These are phyloP conservation scores for Priceomyces melissophilus DNA, from an alignment of 805 yeast genomes.

Conservation along the genomic window DNA sequence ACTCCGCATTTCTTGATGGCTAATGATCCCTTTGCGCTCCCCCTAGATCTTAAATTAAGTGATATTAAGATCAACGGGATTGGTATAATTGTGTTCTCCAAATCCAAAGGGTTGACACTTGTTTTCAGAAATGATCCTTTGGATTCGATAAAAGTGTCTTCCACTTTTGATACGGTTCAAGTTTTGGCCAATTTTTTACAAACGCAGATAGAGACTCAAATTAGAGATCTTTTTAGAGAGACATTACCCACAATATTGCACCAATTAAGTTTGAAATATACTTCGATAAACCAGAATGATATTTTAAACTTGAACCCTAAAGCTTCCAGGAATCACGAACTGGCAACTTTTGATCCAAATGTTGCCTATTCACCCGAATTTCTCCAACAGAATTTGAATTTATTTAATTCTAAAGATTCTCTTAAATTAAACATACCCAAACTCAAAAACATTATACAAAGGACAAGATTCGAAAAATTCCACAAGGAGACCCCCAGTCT, in stretches of 20 bases:
- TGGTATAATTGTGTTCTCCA: constrained; percentile 78
- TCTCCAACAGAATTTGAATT: constrained; percentile 28
- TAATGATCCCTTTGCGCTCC: constrained; percentile 67
- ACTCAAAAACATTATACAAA: constrained; percentile 54
- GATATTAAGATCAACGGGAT: constrained; percentile 74
- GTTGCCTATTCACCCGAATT: constrained; percentile 55
- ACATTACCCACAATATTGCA: constrained; percentile 79
- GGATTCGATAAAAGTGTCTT: constrained; percentile 75
- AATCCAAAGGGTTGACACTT: constrained; percentile 77
- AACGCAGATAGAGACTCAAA: constrained; percentile 76
- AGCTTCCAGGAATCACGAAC: constrained; percentile 7
- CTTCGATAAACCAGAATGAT: constrained; percentile 10
- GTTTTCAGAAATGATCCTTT: constrained; percentile 89
- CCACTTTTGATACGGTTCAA: constrained; percentile 82
- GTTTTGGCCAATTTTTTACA: constrained; percentile 82
- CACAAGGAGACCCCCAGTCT: constrained; percentile 40
- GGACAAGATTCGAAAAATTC: constrained; percentile 47
- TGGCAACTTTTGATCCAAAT: constrained; percentile 57
- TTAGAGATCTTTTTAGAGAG: constrained; percentile 77
- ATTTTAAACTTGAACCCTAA: constrained; percentile 10
- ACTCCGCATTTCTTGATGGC: constrained; percentile 67
- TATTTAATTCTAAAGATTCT: constrained; percentile 76
- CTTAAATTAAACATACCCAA: constrained; percentile 64
- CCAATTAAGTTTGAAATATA: constrained; percentile 62
- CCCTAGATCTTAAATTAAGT: constrained; percentile 70